Percentiles rank a stretch among this genome's conserved stretches.
These are phyloP conservation scores for Metarhizium guizhouense DNA, from an alignment of 2,329 filamentous ascomycete species.

Conservation along the genomic window DNA sequence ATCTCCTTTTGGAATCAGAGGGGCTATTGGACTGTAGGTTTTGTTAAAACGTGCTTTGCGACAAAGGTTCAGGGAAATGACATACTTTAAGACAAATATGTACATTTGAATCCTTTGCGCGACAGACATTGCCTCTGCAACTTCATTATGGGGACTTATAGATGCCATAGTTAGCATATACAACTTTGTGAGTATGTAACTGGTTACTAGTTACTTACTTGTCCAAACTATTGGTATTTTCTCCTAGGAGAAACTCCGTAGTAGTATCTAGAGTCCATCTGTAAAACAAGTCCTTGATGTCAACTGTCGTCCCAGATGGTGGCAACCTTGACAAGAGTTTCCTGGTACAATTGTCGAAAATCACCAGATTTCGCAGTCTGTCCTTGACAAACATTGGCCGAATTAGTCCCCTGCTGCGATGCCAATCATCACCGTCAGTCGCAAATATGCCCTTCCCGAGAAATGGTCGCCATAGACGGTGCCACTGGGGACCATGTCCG, in stretches of 20 bases:
- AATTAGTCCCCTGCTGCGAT: slow-evolving; percentile 42
- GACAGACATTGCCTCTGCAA: slow-evolving; percentile 61
- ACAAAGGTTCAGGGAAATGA: background rate
- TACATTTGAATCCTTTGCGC: slow-evolving; percentile 60
- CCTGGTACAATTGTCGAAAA: slow-evolving; percentile 51
- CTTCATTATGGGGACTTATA: slow-evolving; percentile 42
- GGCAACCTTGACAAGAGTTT: slow-evolving; percentile 52
- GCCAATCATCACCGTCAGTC: slow-evolving; percentile 43
- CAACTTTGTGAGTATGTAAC: slow-evolving; percentile 6
- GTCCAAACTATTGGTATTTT: slow-evolving; percentile 38
- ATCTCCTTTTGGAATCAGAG: slow-evolving; percentile 45
- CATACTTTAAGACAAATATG: slow-evolving; percentile 40
- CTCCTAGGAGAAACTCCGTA: slow-evolving; percentile 59
- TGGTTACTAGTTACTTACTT: slow-evolving; percentile 18
- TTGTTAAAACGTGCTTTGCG: background rate
- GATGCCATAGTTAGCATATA: slow-evolving; percentile 21
- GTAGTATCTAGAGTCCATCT: slow-evolving; percentile 57
- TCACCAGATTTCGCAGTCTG: slow-evolving; percentile 38
- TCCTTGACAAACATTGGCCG: slow-evolving; percentile 43
- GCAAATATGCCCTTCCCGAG: slow-evolving; percentile 49
- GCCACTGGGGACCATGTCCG: slow-evolving; percentile 33
- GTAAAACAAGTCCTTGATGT: slow-evolving; percentile 56
- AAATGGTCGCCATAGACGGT: slow-evolving; percentile 33
- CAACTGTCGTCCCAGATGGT: slow-evolving; percentile 40
- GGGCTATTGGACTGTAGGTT: slow-evolving; percentile 43